phyloP scores from a whole-genome alignment of 2,329 filamentous ascomycete genomes.

The Stemphylium lycopersici region DNA sequence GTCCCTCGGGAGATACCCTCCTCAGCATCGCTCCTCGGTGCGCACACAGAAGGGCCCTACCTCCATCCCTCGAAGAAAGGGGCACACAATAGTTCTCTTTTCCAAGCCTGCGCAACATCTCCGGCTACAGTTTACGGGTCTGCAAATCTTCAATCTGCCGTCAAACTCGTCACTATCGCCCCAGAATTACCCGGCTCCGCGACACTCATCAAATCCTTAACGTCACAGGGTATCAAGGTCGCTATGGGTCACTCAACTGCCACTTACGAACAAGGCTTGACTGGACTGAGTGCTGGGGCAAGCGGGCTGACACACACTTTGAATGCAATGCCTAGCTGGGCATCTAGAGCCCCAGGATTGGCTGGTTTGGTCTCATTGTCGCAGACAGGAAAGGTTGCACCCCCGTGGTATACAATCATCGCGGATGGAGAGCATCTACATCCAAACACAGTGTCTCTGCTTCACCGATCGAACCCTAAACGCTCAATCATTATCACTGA shows the following conservation, averaged over 20 bases:
- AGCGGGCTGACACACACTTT: constrained; percentile 61
- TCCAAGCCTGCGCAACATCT: constrained; percentile 47
- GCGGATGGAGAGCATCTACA: constrained; percentile 62
- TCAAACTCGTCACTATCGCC: constrained; percentile 61
- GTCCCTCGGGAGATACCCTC: constrained; percentile 50
- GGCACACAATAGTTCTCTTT: constrained; percentile 57
- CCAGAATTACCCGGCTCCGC: constrained; percentile 56
- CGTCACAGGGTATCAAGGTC: constrained; percentile 51
- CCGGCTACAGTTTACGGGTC: constrained; percentile 55
- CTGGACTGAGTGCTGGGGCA: constrained; percentile 56
- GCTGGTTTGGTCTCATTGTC: constrained; percentile 51
- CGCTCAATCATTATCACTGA: constrained; percentile 62
- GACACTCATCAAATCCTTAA: constrained; percentile 52
- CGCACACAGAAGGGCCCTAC: constrained; percentile 64
- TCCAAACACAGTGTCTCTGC: constrained; percentile 56
- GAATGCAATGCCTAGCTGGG: constrained; percentile 60
- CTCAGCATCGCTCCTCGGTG: constrained; percentile 60
- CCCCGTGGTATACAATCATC: constrained; percentile 61
- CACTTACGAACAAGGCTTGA: constrained; percentile 53
- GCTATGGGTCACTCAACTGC: constrained; percentile 61
- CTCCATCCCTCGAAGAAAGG: constrained; percentile 61
- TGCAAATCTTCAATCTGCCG: constrained; percentile 45
- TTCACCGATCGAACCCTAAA: constrained; percentile 55
- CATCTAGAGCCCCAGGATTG: constrained; percentile 59
- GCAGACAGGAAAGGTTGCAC: constrained; percentile 19